These are phyloP conservation scores for Miscanthus sacchariflorus DNA, from an alignment of 202 grass and related monocot genomes.

Conservation along the genomic window DNA sequence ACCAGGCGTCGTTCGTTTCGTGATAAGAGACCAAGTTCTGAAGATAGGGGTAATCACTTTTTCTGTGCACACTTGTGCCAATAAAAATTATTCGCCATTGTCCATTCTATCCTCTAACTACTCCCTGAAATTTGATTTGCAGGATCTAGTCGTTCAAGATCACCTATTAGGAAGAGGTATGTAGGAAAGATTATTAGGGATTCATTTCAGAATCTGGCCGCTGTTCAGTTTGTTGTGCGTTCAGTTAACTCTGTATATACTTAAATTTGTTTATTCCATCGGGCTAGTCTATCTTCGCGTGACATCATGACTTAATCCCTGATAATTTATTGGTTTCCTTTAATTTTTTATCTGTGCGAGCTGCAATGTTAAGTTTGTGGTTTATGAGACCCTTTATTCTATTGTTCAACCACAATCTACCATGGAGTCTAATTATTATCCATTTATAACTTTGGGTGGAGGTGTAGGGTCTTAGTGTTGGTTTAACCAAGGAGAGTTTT, in stretches of 20 bases:
- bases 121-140: slow-evolving; percentile 43
- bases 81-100: background rate
- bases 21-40: slow-evolving; percentile 62
- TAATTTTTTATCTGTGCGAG: background rate
- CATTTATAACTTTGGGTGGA: background rate
- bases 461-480: background rate
- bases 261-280: slow-evolving; percentile 26
- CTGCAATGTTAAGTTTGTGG: background rate
- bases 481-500: background rate
- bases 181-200: background rate
- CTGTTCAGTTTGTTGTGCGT: slow-evolving; percentile 17
- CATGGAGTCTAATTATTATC: slow-evolving; percentile 4
- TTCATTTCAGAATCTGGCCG: slow-evolving; percentile 10
- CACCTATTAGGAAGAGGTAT: slow-evolving; percentile 75
- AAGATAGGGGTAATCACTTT: slow-evolving; percentile 65
- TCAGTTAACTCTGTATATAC: slow-evolving; percentile 6
- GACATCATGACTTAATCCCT: slow-evolving; percentile 7
- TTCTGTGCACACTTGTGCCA: background rate
- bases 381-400: slow-evolving; percentile 1
- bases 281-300: slow-evolving; percentile 15
- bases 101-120: slow-evolving; percentile 37
- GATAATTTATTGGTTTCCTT: background rate
- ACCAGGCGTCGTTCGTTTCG: slow-evolving; percentile 57
- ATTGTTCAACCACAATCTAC: background rate
- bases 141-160: slow-evolving; percentile 79